Evolutionary conservation across 129 eudicot genomes (phyloP), one percentile per base, ranked within the genome.

Genomic region (Centella asiatica): DNA sequence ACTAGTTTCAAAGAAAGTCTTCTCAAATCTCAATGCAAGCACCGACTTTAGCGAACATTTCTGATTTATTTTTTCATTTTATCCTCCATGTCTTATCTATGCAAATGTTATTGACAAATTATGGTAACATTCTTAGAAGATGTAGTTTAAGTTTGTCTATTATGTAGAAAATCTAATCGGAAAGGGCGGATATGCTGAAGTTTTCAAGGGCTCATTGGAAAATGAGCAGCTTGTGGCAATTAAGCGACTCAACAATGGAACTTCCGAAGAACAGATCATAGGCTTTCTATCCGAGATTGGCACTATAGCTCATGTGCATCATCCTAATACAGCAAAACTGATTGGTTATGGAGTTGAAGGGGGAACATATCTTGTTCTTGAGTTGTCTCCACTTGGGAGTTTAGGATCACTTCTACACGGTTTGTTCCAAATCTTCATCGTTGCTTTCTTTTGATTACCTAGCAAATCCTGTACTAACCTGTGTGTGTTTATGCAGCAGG

Each of bases 271-370:
- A 50, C 82, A 76, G 71, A 68, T 56, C 42, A 65, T 61, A 45
- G 76, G 73, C 31, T 86, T 86, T 71, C 32, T 86, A 40, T 80
- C 87, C 0, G 95, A 86, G 68, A 74, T 86, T 40, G 95, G 95
- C 54, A 83, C 71, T 17, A 86, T 86, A 60, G 95, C 85, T 1
- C 95, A 86, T 65, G 82, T 86, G 20, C 51, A 86, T 69, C 90
- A 86, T 80, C 95, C 83, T 9, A 86, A 86, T 71, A 86, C 90
- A 32, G 95, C 95, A 39, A 86, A 77, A 68, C 58, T 86, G 59
- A 49, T 86, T 56, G 95, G 95, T 11, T 86, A 82, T 55, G 87
- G 95, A 60, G 65, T 86, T 56, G 87, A 86, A 80, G 90, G 95
- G 49, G 95, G 95, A 68, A 74, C 80, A 4, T 74, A 65, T 69